Evolutionary conservation across 2,329 filamentous ascomycete genomes (phyloP).

Genomic region (Penicillium olsonii): DNA sequence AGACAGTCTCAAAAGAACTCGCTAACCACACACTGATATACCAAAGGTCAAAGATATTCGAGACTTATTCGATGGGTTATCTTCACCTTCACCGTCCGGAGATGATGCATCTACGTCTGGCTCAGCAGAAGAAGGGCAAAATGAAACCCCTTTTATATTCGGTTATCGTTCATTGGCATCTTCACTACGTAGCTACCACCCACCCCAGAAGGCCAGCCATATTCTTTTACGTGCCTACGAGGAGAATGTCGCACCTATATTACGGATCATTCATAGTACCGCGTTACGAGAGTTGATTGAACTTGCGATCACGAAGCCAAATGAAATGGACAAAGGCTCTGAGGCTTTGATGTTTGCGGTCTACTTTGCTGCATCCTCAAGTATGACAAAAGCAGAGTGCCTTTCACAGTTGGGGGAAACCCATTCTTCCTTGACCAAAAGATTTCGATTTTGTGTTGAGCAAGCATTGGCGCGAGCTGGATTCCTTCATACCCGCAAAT

Average conservation of each 20-base stretch:
- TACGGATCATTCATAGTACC: background rate
- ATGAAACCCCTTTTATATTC: background rate
- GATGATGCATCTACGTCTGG: background rate
- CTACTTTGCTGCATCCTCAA: background rate
- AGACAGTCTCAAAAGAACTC: background rate
- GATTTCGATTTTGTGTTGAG: background rate
- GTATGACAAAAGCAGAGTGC: slow-evolving; percentile 1
- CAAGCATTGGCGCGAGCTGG: slow-evolving; percentile 5
- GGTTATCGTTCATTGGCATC: background rate
- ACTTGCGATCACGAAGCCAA: background rate
- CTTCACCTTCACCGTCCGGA: background rate
- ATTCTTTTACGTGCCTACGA: background rate
- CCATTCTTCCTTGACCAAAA: background rate
- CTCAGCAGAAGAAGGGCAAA: background rate
- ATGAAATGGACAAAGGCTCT: background rate
- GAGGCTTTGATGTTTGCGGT: background rate
- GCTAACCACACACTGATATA: background rate
- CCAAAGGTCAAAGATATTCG: slow-evolving; percentile 1
- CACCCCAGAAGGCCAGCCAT: background rate
- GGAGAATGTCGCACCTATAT: slow-evolving; percentile 1
- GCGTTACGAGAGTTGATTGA: background rate
- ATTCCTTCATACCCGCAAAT: background rate
- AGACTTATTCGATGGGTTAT: background rate
- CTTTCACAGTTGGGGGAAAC: background rate
- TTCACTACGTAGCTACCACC: background rate